Evolutionary conservation across 2,329 filamentous ascomycete species (phyloP).

Genomic region (Huntiella savannae): DNA sequence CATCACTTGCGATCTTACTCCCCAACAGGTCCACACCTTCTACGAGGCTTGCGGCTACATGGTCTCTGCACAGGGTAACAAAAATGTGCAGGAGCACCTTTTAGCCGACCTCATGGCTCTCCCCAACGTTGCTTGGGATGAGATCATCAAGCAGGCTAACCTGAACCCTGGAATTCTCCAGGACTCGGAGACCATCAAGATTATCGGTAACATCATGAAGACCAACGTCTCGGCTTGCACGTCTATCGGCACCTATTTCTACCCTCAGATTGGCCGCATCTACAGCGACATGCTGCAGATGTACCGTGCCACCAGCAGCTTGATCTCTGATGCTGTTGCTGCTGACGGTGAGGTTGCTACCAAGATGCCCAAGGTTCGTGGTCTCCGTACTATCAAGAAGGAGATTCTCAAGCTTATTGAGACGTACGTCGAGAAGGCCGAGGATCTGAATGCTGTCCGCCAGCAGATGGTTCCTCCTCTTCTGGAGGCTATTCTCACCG

Average conservation of each 20-base stretch:
- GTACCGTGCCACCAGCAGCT: slow-evolving; percentile 90
- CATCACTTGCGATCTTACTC: slow-evolving; percentile 85
- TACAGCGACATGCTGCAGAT: slow-evolving; percentile 98
- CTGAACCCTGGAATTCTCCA: slow-evolving; percentile 72
- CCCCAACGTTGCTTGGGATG: slow-evolving; percentile 87
- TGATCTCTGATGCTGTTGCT: slow-evolving; percentile 85
- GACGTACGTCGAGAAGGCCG: slow-evolving; percentile 93
- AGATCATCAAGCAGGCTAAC: slow-evolving; percentile 77
- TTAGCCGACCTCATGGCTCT: slow-evolving; percentile 84
- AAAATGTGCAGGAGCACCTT: slow-evolving; percentile 77
- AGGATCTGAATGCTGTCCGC: slow-evolving; percentile 85
- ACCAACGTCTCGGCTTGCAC: slow-evolving; percentile 97
- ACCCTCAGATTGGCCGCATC: slow-evolving; percentile 90
- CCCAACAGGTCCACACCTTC: slow-evolving; percentile 95
- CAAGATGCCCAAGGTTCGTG: slow-evolving; percentile 92
- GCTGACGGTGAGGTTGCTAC: slow-evolving; percentile 53
- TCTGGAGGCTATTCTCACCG: slow-evolving; percentile 78
- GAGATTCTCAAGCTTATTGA: slow-evolving; percentile 97
- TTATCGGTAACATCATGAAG: slow-evolving; percentile 99
- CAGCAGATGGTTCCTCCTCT: slow-evolving; percentile 90
- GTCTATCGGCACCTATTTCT: slow-evolving; percentile 93
- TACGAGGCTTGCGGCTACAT: slow-evolving; percentile 98
- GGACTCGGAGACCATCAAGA: slow-evolving; percentile 88
- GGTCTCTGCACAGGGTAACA: slow-evolving; percentile 95
- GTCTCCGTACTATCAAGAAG: slow-evolving; percentile 94